A percentile compares a stretch with the other conserved stretches of the same genome.
Conservation (phyloP, 1,284 basidiomycete genomes). For the Ustilago lituana region DNA sequence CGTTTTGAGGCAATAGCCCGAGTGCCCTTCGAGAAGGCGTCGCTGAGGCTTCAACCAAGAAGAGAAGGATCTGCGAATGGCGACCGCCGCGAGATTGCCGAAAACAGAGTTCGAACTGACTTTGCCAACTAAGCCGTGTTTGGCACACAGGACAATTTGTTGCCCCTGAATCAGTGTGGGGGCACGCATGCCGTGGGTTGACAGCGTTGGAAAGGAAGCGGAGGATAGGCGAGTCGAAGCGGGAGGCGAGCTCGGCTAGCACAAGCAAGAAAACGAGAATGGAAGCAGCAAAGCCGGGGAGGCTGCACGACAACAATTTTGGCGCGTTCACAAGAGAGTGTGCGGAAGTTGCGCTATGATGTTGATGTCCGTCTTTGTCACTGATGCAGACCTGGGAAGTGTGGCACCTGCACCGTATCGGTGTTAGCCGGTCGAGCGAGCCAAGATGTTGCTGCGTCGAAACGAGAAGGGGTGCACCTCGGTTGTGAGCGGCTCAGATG, state of each 20-base stretch:
- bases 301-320: neutral
- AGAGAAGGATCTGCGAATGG: too few species aligned
- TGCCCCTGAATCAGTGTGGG: too few species aligned
- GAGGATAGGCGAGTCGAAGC: slow-evolving; percentile 15
- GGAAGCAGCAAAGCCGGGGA: slow-evolving; percentile 7
- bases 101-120: neutral
- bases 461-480: slow-evolving; percentile 14
- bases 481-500: slow-evolving; percentile 8
- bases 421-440: slow-evolving; percentile 4
- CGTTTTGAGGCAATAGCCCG: too few species aligned
- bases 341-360: slow-evolving; percentile 2
- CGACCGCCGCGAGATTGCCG: slow-evolving; percentile 27
- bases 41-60: too few species aligned
- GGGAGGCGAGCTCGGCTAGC: slow-evolving; percentile 28
- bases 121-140: too few species aligned
- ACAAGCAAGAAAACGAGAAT: neutral
- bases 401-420: neutral
- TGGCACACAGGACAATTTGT: too few species aligned
- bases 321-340: neutral
- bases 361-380: neutral
- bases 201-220: neutral
- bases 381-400: too few species aligned
- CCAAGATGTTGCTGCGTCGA: neutral
- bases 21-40: too few species aligned
- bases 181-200: too few species aligned